phyloP scores from a whole-genome alignment of 495 filamentous ascomycete species.

The Sphaerosporella brunnea region DNA sequence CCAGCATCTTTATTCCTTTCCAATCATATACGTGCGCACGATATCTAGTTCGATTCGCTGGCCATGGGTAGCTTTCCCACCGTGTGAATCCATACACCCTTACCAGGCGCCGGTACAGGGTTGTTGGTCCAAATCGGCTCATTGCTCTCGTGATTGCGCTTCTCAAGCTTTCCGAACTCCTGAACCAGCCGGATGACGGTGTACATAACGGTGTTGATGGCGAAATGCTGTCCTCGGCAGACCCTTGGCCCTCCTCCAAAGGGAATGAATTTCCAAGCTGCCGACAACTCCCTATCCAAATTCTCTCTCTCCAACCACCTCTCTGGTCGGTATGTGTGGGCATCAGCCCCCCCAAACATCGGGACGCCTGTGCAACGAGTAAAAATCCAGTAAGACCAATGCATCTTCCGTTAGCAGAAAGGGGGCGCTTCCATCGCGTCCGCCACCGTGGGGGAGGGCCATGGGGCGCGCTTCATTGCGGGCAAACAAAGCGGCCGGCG shows the following conservation, averaged over 20 bases:
- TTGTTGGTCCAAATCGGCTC: not conserved
- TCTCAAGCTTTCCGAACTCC: not conserved
- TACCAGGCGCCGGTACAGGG: not conserved
- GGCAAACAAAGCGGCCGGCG: not conserved
- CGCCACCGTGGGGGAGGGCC: not conserved
- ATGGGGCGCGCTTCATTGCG: not conserved
- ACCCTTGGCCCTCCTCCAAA: not conserved
- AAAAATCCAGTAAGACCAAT: not conserved
- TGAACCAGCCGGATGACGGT: not conserved
- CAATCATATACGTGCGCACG: too few species aligned
- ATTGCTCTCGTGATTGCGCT: not conserved
- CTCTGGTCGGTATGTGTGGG: conserved; percentile 48
- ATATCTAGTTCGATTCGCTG: too few species aligned
- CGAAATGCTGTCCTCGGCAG: not conserved
- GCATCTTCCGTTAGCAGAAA: not conserved
- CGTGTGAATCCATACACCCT: conserved; percentile 10
- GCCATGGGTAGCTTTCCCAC: too few species aligned
- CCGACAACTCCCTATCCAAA: not conserved
- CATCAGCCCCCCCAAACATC: conserved; percentile 32
- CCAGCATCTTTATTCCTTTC: too few species aligned
- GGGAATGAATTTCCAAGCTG: not conserved
- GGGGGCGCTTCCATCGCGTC: not conserved
- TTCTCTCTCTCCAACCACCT: conserved; percentile 36
- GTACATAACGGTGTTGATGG: not conserved
- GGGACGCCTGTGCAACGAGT: conserved; percentile 30